These are phyloP conservation scores for Prunus dulcis DNA, from an alignment of 306 rosid genomes.

Conservation along the genomic window DNA sequence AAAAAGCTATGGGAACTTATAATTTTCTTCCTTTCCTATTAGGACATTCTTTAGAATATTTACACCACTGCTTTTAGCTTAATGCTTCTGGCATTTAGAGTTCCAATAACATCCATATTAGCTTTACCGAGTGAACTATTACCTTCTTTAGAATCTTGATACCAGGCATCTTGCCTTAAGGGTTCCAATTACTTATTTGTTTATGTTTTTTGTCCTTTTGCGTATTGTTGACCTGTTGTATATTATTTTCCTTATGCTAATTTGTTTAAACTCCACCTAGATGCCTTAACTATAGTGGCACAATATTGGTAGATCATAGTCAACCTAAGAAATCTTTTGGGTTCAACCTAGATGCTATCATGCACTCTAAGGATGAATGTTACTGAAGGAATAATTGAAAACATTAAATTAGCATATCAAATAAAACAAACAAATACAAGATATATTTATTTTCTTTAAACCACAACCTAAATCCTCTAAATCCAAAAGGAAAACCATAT, in stretches of 20 bases:
- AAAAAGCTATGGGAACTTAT: background rate
- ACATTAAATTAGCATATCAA: background rate
- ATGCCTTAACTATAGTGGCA: background rate
- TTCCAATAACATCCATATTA: background rate
- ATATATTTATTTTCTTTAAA: background rate
- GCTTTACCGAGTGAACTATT: background rate
- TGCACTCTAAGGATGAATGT: background rate
- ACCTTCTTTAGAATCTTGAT: background rate
- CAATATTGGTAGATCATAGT: background rate
- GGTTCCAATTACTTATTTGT: background rate
- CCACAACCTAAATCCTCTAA: conserved; percentile 6
- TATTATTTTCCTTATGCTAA: background rate
- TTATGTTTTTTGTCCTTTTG: background rate
- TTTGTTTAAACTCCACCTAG: background rate
- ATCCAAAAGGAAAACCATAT: background rate
- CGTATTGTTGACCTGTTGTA: background rate
- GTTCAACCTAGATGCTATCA: background rate
- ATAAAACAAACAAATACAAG: background rate
- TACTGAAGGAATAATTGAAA: background rate
- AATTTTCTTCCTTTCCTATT: background rate
- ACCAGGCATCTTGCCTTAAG: background rate
- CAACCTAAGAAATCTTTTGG: background rate
- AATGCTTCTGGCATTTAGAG: background rate
- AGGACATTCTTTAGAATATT: background rate
- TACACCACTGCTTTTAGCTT: background rate